A percentile compares a stretch with the other conserved stretches of the same genome.
phyloP scores from a whole-genome alignment of 1,139 yeast genomes.

The Debaryomycetaceae sp. region DNA sequence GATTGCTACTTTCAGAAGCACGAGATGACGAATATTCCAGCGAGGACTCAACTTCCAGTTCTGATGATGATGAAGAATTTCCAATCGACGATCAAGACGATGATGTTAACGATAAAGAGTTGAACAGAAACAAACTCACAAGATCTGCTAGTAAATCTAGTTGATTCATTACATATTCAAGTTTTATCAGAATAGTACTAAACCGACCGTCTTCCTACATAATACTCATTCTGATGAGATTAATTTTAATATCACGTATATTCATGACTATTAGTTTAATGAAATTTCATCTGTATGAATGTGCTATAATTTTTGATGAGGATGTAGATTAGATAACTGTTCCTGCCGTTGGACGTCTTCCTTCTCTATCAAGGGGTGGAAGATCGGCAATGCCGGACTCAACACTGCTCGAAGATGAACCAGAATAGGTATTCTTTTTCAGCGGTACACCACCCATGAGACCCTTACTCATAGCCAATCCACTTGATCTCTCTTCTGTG shows the following conservation, averaged over 20 bases:
- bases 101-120: constrained; percentile 13
- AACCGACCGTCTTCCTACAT: neutral
- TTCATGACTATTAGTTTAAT: neutral
- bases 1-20: constrained; percentile 25
- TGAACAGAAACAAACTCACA: constrained; percentile 27
- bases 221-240: neutral
- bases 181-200: neutral
- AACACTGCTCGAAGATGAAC: constrained; percentile 20
- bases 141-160: constrained; percentile 43
- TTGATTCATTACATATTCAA: neutral
- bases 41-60: constrained; percentile 27
- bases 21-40: constrained; percentile 26
- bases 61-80: constrained; percentile 30
- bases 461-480: constrained; percentile 86
- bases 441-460: constrained; percentile 67
- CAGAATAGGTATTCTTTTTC: constrained; percentile 12
- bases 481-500: constrained; percentile 64
- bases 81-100: constrained; percentile 19
- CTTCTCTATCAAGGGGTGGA: constrained; percentile 87
- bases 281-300: neutral
- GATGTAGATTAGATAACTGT: neutral
- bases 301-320: too few species aligned
- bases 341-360: constrained; percentile 36
- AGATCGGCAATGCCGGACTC: constrained; percentile 50
- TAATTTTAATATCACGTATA: neutral